A percentile compares a stretch with the other conserved stretches of the same genome.
Evolutionary conservation across 441 rosid genomes (phyloP).

Genomic region (Eruca vesicaria): DNA sequence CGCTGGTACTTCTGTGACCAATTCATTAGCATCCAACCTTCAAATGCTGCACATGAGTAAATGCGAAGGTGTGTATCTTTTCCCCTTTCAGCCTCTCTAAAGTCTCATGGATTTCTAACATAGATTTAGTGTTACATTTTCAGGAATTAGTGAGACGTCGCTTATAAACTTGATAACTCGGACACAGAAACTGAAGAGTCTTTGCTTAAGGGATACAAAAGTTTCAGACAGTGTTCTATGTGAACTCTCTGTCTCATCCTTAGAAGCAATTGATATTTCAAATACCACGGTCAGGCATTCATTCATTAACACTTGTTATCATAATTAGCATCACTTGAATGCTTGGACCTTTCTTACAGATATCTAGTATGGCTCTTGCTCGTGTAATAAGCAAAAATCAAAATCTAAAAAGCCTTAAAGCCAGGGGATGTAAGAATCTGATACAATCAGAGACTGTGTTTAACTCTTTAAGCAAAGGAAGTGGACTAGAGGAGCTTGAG

Average conservation of each 20-base stretch:
- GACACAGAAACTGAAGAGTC: conserved; percentile 50
- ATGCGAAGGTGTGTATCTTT: conserved; percentile 59
- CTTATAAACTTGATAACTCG: conserved; percentile 53
- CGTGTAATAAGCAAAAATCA: conserved; percentile 50
- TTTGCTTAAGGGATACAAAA: conserved; percentile 64
- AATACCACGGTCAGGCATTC: conserved; percentile 67
- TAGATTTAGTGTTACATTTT: conserved; percentile 3
- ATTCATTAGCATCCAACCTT: conserved; percentile 52
- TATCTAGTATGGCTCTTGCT: conserved; percentile 58
- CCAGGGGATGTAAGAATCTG: conserved; percentile 68
- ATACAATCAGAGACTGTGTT: conserved; percentile 41
- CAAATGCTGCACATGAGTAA: conserved; percentile 70
- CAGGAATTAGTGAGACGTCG: conserved; percentile 59
- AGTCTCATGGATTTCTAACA: neutral
- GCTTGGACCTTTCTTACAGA: conserved; percentile 42
- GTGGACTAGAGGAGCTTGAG: conserved; percentile 56
- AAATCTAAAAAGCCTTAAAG: conserved; percentile 60
- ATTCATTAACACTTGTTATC: too few species aligned
- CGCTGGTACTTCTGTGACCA: conserved; percentile 26
- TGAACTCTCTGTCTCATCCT: conserved; percentile 60
- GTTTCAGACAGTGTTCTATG: conserved; percentile 57
- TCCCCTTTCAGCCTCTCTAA: conserved; percentile 10
- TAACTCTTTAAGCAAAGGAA: conserved; percentile 44
- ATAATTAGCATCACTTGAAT: neutral
- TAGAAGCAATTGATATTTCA: conserved; percentile 78